Base-by-base conservation (phyloP, 768 basidiomycete species). In the Tricholoma furcatifolium region DNA sequence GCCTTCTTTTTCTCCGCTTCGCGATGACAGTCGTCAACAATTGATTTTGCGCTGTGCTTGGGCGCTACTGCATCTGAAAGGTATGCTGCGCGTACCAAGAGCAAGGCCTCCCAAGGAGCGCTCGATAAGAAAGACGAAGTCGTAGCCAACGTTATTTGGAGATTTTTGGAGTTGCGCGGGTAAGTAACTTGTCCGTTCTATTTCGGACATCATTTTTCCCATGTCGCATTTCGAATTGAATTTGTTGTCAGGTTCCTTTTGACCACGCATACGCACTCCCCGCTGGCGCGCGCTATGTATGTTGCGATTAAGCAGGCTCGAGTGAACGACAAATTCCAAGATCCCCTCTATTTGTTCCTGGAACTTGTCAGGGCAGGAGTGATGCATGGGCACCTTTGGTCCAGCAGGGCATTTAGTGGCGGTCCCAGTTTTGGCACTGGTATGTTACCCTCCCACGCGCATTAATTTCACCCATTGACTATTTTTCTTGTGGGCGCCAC, bases 121-220 rank as follows among this genome's bases (percentile, higher is more conserved):
- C 78, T 99, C 23, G 96, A 98, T 55, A 98, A 97, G 74, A 98
- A 98, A 73, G 97, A 99, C 62, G 97, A 99, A 69, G 79, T 97
- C 0, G 97, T 99, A 3, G 95, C 95, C 7, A 99, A 99, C 65
- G 94, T 96, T 23, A 91, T 99, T 50, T 98, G 95, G 95, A 84
- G 96, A 48, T 98, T 98, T 81, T 80, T 99, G 51, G 96, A 98
- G 68, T 75, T 98, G 53, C 78, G 97, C 70, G 93, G 94, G 95
- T 96, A 70, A 66, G 87, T 80, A n/a, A n/a, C n/a, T n/a, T 11
- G 53, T 56, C 44, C 56, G 50, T 51, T 49, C 40, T 47, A 21
- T 50, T 47, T 44, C 36, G 49, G 32, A 50, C 43, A 58, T 57
- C 7, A n/a, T 53, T 51, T 53, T 51, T 20, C 31, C 56, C 14